Base-by-base conservation (phyloP, 331 rosid species). In the Phaseolus coccineus region DNA sequence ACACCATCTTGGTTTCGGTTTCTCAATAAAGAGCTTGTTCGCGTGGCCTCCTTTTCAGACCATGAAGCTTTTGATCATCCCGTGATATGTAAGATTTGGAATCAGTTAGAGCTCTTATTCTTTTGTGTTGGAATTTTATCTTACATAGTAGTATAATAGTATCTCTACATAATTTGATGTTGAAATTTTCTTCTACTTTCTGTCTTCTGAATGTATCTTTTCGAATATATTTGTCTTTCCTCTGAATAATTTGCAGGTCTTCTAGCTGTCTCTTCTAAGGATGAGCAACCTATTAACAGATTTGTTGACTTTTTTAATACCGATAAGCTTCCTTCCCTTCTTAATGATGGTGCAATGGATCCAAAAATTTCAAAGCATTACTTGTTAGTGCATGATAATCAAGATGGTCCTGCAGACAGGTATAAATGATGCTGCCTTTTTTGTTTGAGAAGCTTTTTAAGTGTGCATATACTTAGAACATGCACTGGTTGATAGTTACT, bases 21-120 rank as follows among this genome's bases (percentile, higher is more conserved):
- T 85, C 90, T 96, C 80, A 96, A 96, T 81, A 87, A 91, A 84
- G 97, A 89, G 88, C 98, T 93, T 77, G 80, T 90, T 14, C 92
- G 80, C 4, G 81, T 83, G 31, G 86, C 89, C 31, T 93, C 99
- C 51, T 96, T 93, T 91, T 96, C 98, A 51, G 99, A 96, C 75
- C 99, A 96, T 51, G 99, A 96, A 89, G 93, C 97, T 84, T 93
- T 96, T 91, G 99, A 96, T 83, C 97, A 96, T 90, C 99, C 99
- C 14, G 97, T 96, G 91, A 93, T 93, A 88, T 96, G 99, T 93
- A 87, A 89, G 92, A 77, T 80, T 73, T 86, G 31, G 72, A 72
- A 82, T 79, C 70, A 79, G 59, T 79, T 64, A 71, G 56, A 70
- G 56, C 53, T 64, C 62, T 53, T 52, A 16, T 73, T 66, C 67